Conservation (phyloP, 768 basidiomycete species). For the Tubosaeta sp. region DNA sequence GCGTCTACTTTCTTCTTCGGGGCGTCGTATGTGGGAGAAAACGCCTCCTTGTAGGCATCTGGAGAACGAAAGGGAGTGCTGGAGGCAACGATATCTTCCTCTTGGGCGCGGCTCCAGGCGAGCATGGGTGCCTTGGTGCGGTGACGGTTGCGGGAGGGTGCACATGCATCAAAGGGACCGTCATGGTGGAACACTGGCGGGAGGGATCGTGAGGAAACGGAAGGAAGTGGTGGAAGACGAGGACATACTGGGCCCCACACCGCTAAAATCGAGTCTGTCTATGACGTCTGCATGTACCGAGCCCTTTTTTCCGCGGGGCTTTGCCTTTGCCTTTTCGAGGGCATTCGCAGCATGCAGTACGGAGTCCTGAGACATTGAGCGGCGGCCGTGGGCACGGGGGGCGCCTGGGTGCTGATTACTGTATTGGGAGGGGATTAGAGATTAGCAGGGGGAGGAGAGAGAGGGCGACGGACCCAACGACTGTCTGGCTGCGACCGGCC, state of each 20-base stretch:
- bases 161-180: slow-evolving; percentile 89
- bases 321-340: slow-evolving; percentile 45
- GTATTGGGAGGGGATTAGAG: slow-evolving; percentile 19
- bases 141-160: slow-evolving; percentile 82
- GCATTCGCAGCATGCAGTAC: slow-evolving; percentile 34
- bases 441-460: slow-evolving; percentile 1
- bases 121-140: slow-evolving; percentile 78
- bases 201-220: slow-evolving; percentile 1
- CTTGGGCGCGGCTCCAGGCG: slow-evolving; percentile 55
- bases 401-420: slow-evolving; percentile 21
- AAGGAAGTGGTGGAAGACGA: neutral
- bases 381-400: slow-evolving; percentile 33
- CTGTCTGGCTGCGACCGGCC: slow-evolving; percentile 56
- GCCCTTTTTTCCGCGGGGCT: slow-evolving; percentile 59
- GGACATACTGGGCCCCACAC: slow-evolving; percentile 76
- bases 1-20: slow-evolving; percentile 85
- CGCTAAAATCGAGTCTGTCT: slow-evolving; percentile 82
- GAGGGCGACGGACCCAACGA: slow-evolving; percentile 25
- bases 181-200: slow-evolving; percentile 84
- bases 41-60: slow-evolving; percentile 37
- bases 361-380: slow-evolving; percentile 50
- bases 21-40: slow-evolving; percentile 49
- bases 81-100: slow-evolving; percentile 39
- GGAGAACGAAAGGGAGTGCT: slow-evolving; percentile 50
- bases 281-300: slow-evolving; percentile 86